Base-by-base conservation (phyloP, 1,139 yeast genomes). In the Zygosaccharomyces sapae region DNA sequence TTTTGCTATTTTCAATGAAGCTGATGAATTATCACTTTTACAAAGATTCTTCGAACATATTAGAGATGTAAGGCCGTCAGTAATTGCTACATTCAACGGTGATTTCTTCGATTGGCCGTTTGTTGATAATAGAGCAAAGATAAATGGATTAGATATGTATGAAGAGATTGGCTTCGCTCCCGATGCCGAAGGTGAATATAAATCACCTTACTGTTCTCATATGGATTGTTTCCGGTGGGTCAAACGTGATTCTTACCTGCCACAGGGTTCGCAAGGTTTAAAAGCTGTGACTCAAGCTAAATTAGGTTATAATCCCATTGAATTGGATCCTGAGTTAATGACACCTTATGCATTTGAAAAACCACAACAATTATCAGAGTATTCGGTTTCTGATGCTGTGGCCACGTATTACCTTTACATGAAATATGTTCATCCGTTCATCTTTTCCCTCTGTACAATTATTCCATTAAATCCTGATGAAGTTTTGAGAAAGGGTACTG, bases 41-140 rank as follows among this genome's bases (percentile, higher is more conserved):
- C 70, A 75, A 48, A 72, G 90, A 51, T 94, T 94, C 63, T 94
- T 86, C 65, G 96, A 88, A 58, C 98, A 94, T 63, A 79, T 94
- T 19, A 73, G 92, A 55, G 97, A 92, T 45, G 86, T 76, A 4
- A 76, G 79, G 56, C 98, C 99, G 1, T 90, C 97, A 0, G 96
- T 92, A 9, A 92, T 94, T 47, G 96, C 97, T 1, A 92, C 98
- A 0, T 94, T 88, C 61, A 94, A 94, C 70, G 99, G 99, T 72
- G 99, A 94, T 66, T 89, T 89, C 62, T 94, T 94, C 69, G 99
- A 94, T 74, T 94, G 98, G 98, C 99, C 99, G 1, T 94, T 89
- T 66, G 94, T 94, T 4, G 98, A 90, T 57, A 82, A 86, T 12
- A 75, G 99, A 62, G 83, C 97, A 1, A 70, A 82, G 31, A 77